Evolutionary conservation across 176 grass and related monocot species (phyloP).

Genomic region (Avena eriantha): DNA sequence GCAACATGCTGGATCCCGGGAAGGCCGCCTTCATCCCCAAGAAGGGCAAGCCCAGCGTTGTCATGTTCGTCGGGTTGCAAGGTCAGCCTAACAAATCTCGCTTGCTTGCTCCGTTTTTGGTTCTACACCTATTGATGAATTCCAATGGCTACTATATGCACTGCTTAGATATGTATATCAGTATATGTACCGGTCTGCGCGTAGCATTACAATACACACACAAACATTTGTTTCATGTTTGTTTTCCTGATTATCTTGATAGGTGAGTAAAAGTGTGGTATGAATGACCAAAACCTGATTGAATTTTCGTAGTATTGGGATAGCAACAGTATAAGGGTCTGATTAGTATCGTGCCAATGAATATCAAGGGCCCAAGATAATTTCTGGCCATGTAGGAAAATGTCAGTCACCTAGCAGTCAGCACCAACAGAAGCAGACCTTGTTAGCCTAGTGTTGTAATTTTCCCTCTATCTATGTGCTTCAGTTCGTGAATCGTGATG

Average conservation of each 20-base stretch:
- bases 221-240: no score
- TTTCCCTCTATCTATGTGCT: not conserved
- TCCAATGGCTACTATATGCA: not conserved
- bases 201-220: no score
- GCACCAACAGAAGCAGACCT: no score
- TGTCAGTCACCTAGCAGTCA: no score
- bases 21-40: slow-evolving; percentile 70
- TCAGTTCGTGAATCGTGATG: not conserved
- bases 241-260: not conserved
- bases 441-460: no score
- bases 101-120: not conserved
- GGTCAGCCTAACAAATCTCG: slow-evolving; percentile 26
- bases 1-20: slow-evolving; percentile 83
- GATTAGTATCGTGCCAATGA: not conserved
- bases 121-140: not conserved
- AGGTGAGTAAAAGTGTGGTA: not conserved
- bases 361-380: not conserved
- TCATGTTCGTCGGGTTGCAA: slow-evolving; percentile 81
- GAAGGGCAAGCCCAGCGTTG: slow-evolving; percentile 69
- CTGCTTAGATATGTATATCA: not conserved
- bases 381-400: not conserved
- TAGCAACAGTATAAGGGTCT: not conserved
- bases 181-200: not conserved
- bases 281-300: slow-evolving; percentile 12
- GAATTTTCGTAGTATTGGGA: not conserved